Conservation (phyloP, 768 basidiomycete species). For the Tricholoma hemisulphureum region DNA sequence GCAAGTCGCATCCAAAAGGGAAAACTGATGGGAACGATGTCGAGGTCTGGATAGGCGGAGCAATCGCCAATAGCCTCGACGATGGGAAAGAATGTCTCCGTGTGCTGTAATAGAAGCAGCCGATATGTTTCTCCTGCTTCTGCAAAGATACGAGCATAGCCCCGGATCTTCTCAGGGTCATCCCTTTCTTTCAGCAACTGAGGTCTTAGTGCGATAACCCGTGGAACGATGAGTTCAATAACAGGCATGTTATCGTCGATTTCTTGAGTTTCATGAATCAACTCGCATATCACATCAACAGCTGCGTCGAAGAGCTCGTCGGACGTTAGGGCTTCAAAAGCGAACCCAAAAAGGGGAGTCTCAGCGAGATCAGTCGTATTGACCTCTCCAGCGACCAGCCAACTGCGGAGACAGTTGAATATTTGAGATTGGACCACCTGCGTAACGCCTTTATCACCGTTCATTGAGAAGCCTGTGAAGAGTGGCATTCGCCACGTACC, state of each 20-base stretch:
- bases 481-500: conserved; percentile 49
- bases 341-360: conserved; percentile 76
- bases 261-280: conserved; percentile 98
- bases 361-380: conserved; percentile 58
- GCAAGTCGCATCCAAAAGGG: conserved; percentile 98
- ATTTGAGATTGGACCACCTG: conserved; percentile 72
- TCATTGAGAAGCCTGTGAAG: neutral
- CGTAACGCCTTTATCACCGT: conserved; percentile 70
- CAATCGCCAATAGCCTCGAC: conserved; percentile 94
- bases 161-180: conserved; percentile 86
- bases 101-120: conserved; percentile 81
- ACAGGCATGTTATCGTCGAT: conserved; percentile 89
- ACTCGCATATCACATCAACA: conserved; percentile 87
- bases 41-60: conserved; percentile 88
- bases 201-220: conserved; percentile 72
- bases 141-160: conserved; percentile 88
- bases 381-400: conserved; percentile 89
- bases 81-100: conserved; percentile 90
- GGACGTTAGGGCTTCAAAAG: conserved; percentile 80
- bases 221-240: conserved; percentile 85
- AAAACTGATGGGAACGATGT: conserved; percentile 97
- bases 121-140: conserved; percentile 98
- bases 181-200: conserved; percentile 59
- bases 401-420: conserved; percentile 81
- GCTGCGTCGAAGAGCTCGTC: conserved; percentile 92